Evolutionary conservation across 2,329 filamentous ascomycete species (phyloP), one percentile per base, ranked within the genome.

Genomic region (Dactylella cylindrospora): DNA sequence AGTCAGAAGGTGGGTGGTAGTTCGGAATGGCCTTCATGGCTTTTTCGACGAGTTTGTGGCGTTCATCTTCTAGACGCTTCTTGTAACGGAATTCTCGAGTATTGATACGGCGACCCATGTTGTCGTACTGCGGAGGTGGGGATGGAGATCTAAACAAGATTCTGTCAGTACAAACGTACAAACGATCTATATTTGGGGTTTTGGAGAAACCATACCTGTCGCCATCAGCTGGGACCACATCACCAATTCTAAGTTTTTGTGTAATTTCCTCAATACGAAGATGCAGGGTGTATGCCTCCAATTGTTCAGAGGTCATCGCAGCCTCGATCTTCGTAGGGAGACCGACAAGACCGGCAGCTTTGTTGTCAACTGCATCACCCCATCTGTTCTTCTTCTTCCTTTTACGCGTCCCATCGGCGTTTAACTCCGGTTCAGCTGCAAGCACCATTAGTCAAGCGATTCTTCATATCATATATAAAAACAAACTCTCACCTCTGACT

Each of bases 1-100:
- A 98, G 75, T 98, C 93, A 80, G 91, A 88, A 60, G 93, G 93
- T 71, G 93, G 93, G 74, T 97, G 90, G 75, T 98, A 98, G 83
- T 96, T 96, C 78, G 93, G 91, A 75, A 98, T 97, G 72, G 88
- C 90, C 80, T 97, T 97, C 88, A 97, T 95, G 70, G 93, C 93
- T 80, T 94, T 96, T 73, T 98, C 93, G 73, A 98, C 88, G 70
- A 97, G 81, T 76, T 97, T 97, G 78, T 98, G 93, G 68, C 93
- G 90, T 77, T 98, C 93, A 73, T 98, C 93, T 77, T 98, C 93
- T 66, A 98, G 87, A 66, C 86, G 85, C 81, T 97, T 98, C 73
- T 91, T 86, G 77, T 98, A 98, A 71, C 93, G 90, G 77, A 91
- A 95, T 78, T 98, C 94, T 76, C 94, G 84, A 57, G 94, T 98